Evolutionary conservation across 23 red algal species (phyloP), one percentile per base, ranked within the genome.

Genomic region (Gracilaria domingensis): DNA sequence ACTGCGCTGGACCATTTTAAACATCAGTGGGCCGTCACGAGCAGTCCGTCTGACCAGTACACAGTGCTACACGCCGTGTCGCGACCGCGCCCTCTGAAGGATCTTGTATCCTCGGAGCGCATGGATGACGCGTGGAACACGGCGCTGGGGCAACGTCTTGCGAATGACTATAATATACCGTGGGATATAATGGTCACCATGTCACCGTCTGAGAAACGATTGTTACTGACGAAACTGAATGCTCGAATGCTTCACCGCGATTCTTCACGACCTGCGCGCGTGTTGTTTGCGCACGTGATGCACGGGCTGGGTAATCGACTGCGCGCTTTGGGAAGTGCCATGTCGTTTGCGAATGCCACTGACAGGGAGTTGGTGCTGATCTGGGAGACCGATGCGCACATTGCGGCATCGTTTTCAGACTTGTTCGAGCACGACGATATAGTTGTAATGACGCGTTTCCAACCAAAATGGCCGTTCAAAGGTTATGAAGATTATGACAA

Each of bases 221-320:
- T 71, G 28, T 48, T 96, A 40, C 28, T 93, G 34, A 2, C 56
- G 5, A 25, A 53, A 21, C 75, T 93, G 0, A 88, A 51, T 47
- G 62, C n/a, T 25, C 57, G 45, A 45, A 45, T 45, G 42, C 42
- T 4, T 11, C 42, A 45, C 42, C 42, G 42, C 42, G 42, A 45
- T 4, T 11, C 5, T 4, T 28, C 60, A 17, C 55, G 59, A 3
- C 44, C 44, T 2, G 45, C 61, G 24, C 75, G 81, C 16, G 50
- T 96, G 40, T 42, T 96, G 24, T 88, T 96, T 30, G 53, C 45
- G 29, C 88, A 96, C 62, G 73, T 67, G 42, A 88, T 93, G 81
- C 89, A 96, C 34, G 95, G 95, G 12, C 83, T 96, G 37, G 95
- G 95, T 35, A 93, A 92, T 69, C 83, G 95, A 26, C 79, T 96